Base-by-base conservation (phyloP, 768 basidiomycete species). In the Hypholoma sublateritium region DNA sequence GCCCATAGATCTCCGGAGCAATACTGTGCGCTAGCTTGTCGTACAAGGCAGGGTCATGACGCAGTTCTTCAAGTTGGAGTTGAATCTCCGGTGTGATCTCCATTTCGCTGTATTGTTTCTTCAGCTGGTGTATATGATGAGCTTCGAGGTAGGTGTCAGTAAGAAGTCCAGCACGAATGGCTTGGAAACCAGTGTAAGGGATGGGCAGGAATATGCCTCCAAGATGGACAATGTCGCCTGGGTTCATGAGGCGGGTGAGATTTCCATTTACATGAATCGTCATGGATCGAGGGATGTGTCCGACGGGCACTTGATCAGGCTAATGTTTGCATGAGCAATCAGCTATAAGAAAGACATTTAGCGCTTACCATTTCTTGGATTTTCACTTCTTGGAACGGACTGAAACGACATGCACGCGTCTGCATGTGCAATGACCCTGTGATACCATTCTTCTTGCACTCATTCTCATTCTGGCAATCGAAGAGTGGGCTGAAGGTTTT, bases 271-370 rank as follows among this genome's bases (percentile, higher is more conserved):
- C 80, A 68, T 99, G 95, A n/a, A 97, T 72, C 0, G 95, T 95
- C 97, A 98, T 98, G 2, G 95, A 95, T 37, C 97, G 88, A 21
- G 97, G 97, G 56, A 99, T 99, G 70, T 99, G 97, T 4, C 97
- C 97, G 46, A 99, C 96, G 21, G 97, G 97, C 1, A 99, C 97
- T 87, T 99, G 97, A 67, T 98, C 96, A 22, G 96, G 91, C 94
- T 94, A 64, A 0, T 56, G 39, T n/a, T 48, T 48, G 12, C 35
- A 43, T 19, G 50, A 39, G 45, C 35, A 4, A 46, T 57, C 34
- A 44, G 47, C 3, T 46, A 54, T 43, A 54, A 53, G 8, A 16
- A 4, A 55, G 16, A n/a, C 36, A 24, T 2, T 9, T 12, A 42
- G 7, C 1, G 64, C 79, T 59, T 56, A 91, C 95, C 95, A 99